phyloP scores from a whole-genome alignment of 2,329 filamentous ascomycete species.

The Neospermospora avenae region DNA sequence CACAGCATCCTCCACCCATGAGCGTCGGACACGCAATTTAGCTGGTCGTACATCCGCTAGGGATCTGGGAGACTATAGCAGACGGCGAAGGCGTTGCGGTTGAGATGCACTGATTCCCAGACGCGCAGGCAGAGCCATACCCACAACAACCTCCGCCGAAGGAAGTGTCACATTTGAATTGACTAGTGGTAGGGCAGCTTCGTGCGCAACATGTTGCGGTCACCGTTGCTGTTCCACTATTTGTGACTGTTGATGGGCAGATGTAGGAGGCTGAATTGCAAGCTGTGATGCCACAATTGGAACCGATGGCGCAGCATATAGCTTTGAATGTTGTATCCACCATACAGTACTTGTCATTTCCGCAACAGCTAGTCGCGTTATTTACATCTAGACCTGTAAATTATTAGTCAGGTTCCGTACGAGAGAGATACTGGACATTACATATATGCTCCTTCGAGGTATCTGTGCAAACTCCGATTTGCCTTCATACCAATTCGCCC shows the following conservation, averaged over 20 bases:
- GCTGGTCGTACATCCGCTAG: conserved; percentile 44
- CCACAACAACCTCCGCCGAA: conserved; percentile 44
- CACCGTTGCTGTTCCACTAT: conserved; percentile 17
- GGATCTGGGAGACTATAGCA: conserved; percentile 37
- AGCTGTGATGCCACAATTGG: conserved; percentile 39
- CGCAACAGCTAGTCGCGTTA: conserved; percentile 40
- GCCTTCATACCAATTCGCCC: conserved; percentile 15
- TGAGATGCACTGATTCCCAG: conserved; percentile 37
- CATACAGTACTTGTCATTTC: conserved; percentile 46
- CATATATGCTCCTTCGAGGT: conserved; percentile 27
- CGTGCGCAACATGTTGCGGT: conserved; percentile 35
- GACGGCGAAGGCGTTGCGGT: conserved; percentile 26
- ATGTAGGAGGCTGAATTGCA: conserved; percentile 34
- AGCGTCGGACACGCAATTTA: conserved; percentile 42
- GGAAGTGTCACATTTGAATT: conserved; percentile 35
- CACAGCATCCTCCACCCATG: conserved; percentile 50
- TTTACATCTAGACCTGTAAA: conserved; percentile 43
- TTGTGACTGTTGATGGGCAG: conserved; percentile 32
- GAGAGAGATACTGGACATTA: conserved; percentile 12
- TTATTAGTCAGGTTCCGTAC: background rate
- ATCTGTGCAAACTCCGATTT: conserved; percentile 18
- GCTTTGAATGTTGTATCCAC: conserved; percentile 36
- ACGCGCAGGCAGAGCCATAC: conserved; percentile 43
- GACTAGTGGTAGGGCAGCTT: conserved; percentile 31
- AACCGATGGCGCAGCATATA: conserved; percentile 42